Conservation (phyloP, 768 basidiomycete genomes). For the Pleurotus eryngii region DNA sequence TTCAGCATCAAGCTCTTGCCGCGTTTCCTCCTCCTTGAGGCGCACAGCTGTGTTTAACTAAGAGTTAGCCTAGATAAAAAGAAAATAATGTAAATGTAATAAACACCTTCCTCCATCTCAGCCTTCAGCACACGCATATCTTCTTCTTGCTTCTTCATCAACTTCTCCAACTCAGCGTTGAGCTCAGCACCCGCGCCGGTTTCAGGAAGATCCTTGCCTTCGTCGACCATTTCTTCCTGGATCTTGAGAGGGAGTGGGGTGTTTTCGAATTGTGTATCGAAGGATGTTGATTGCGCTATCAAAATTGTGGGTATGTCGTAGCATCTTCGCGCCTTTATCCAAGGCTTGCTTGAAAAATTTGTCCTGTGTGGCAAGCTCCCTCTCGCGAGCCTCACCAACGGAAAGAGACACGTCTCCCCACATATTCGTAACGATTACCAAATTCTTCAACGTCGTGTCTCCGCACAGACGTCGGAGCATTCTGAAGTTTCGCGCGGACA, state of each 20-base stretch:
- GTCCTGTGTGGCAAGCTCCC: not conserved
- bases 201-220: conserved; percentile 43
- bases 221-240: conserved; percentile 52
- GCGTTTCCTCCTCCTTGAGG: conserved; percentile 33
- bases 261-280: conserved; percentile 33
- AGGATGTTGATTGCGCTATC: not conserved
- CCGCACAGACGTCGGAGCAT: conserved; percentile 45
- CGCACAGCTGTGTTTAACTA: not conserved
- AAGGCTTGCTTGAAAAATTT: conserved; percentile 3
- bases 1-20: conserved; percentile 31
- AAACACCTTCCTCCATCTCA: conserved; percentile 36
- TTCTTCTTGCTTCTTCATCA: conserved; percentile 40
- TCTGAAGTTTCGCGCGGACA: conserved; percentile 35
- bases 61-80: too few species aligned
- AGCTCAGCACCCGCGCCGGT: conserved; percentile 57
- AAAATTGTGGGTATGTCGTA: not conserved
- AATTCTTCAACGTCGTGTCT: conserved; percentile 33
- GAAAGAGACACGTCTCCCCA: conserved; percentile 33
- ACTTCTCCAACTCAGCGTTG: conserved; percentile 43
- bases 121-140: conserved; percentile 45
- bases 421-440: conserved; percentile 43
- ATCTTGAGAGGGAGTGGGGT: conserved; percentile 45
- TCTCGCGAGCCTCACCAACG: conserved; percentile 18
- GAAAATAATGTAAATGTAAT: too few species aligned
- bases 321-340: not conserved